Evolutionary conservation across 31 red algal species (phyloP), one percentile per base, ranked within the genome.

Genomic region (Bonnemaisonia californica): DNA sequence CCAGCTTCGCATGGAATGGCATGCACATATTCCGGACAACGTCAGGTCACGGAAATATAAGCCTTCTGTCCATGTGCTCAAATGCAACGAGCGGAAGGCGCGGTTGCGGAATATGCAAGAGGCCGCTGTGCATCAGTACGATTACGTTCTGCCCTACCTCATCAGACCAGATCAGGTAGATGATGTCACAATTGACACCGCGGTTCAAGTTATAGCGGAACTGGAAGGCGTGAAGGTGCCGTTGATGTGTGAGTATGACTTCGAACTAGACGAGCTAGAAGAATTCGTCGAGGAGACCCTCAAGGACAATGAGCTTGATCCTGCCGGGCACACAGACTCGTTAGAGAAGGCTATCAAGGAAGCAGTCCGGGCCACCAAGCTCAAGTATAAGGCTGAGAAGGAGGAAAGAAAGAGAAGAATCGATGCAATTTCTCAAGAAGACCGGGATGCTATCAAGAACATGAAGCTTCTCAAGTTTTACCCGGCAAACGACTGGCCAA

Each of bases 131-230:
- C 87, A 91, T 48, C 82, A 81, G 71, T 99, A 93, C 60, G 97
- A 99, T 60, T 99, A 99, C 54, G 97, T 99, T 3, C 77, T 99
- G 24, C 97, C 97, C 18, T 99, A 91, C 61, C 80, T 95, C 27
- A 64, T 95, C 41, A 51, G 73, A 30, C 93, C 93, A 3, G 90
- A 98, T 34, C 67, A 95, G 38, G 69, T 79, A 45, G 72, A 82
- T 18, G 90, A 89, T 45, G 86, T 87, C 1, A 63, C 39, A 32
- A 82, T 81, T 24, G 85, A 95, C 55, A 95, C 92, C 4, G 71
- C 57, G 26, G 96, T 98, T 48, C 74, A 93, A 54, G 96, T 94
- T 7, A 57, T 95, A 23, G 90, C 68, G 33, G 93, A 95, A 47
- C 71, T 94, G 13, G 89, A 92, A 37, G 82, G 92, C 3, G 85